Evolutionary conservation across 2,329 filamentous ascomycete genomes (phyloP).

Genomic region (Orbilia javanica): DNA sequence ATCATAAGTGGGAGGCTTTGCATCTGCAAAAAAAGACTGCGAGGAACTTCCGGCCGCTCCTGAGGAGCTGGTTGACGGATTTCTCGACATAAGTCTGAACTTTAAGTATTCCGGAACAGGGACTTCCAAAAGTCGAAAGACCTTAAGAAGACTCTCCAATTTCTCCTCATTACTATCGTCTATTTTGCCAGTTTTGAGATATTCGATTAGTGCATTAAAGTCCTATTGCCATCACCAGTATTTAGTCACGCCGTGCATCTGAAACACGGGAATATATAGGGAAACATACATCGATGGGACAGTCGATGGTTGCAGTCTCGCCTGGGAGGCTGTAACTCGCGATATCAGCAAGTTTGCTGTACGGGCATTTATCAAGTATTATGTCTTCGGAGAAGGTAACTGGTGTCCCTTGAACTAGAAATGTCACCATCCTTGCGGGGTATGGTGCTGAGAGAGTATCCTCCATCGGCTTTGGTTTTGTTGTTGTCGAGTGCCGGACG

Average conservation of each 20-base stretch:
- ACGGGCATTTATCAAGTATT: constrained; percentile 58
- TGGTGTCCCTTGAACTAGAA: constrained; percentile 54
- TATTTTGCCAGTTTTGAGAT: constrained; percentile 34
- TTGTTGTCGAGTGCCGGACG: constrained; percentile 17
- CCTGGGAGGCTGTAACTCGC: constrained; percentile 59
- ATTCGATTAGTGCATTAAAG: constrained; percentile 37
- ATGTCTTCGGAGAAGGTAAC: constrained; percentile 58
- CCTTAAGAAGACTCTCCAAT: constrained; percentile 10
- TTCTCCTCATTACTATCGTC: constrained; percentile 40
- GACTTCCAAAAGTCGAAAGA: constrained; percentile 31
- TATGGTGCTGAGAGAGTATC: constrained; percentile 40
- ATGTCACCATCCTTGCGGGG: constrained; percentile 52
- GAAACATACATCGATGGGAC: constrained; percentile 55
- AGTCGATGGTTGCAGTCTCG: constrained; percentile 58
- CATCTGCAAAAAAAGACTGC: background rate
- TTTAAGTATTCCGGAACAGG: constrained; percentile 47
- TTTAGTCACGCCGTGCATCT: too few relatives aligned
- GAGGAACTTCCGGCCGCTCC: background rate
- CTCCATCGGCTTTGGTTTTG: constrained; percentile 44
- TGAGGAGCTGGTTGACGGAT: background rate
- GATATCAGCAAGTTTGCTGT: constrained; percentile 60
- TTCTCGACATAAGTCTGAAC: constrained; percentile 12
- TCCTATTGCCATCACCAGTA: constrained; percentile 23
- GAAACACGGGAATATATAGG: too few relatives aligned
- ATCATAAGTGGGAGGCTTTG: constrained; percentile 36